phyloP scores from a whole-genome alignment of 1,139 yeast species.

The Candida sp. region DNA sequence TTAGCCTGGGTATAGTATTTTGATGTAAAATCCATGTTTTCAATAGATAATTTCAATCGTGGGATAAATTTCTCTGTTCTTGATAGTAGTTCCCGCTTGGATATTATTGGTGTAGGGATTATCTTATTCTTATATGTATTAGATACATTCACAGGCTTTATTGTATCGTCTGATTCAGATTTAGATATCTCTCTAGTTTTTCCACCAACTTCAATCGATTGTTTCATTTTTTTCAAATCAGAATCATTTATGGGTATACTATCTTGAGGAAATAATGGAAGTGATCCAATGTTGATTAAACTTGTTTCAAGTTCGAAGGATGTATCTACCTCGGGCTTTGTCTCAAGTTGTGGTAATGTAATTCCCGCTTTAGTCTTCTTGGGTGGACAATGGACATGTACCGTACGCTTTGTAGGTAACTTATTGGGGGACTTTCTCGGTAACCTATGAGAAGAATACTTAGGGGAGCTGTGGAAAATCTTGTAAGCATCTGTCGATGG shows the following conservation, averaged over 20 bases:
- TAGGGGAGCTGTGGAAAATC: no score
- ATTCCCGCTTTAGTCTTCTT: neutral
- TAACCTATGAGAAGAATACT: no score
- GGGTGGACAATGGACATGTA: neutral
- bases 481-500: neutral
- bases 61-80: slow-evolving; percentile 26
- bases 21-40: slow-evolving; percentile 39
- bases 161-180: neutral
- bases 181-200: slow-evolving; percentile 1
- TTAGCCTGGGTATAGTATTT: slow-evolving; percentile 49
- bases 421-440: no score
- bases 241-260: slow-evolving; percentile 12
- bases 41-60: slow-evolving; percentile 39
- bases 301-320: neutral
- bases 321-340: neutral
- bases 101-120: slow-evolving; percentile 25
- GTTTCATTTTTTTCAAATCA: slow-evolving; percentile 8
- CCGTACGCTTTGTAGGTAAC: neutral
- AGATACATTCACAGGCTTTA: slow-evolving; percentile 10
- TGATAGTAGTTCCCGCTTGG: slow-evolving; percentile 17
- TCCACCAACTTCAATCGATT: slow-evolving; percentile 1
- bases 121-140: slow-evolving; percentile 16
- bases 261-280: slow-evolving; percentile 4
- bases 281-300: neutral
- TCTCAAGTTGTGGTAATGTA: neutral